phyloP scores from a whole-genome alignment of 768 basidiomycete genomes.

The Lactarius sp. region DNA sequence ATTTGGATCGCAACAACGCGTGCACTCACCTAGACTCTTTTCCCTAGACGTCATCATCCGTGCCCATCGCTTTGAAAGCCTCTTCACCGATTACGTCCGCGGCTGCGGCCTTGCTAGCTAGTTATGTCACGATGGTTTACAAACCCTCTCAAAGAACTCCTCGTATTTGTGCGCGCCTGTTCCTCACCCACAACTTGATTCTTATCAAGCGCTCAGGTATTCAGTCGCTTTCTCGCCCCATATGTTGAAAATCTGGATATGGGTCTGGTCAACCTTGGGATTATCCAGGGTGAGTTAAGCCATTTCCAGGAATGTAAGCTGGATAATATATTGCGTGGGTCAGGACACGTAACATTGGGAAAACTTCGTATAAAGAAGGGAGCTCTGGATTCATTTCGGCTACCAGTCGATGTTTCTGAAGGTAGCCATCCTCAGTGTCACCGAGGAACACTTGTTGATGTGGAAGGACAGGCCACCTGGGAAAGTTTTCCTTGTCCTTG shows the following conservation, averaged over 20 bases:
- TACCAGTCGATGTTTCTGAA: slow-evolving; percentile 93
- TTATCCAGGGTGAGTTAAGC: slow-evolving; percentile 64
- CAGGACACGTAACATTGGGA: slow-evolving; percentile 72
- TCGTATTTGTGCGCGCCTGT: slow-evolving; percentile 59
- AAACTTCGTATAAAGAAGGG: slow-evolving; percentile 88
- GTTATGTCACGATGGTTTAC: slow-evolving; percentile 57
- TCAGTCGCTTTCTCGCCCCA: slow-evolving; percentile 88
- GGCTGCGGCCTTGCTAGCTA: neutral
- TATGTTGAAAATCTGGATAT: slow-evolving; percentile 96
- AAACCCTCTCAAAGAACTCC: slow-evolving; percentile 79
- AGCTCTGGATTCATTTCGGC: slow-evolving; percentile 89
- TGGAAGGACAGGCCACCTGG: slow-evolving; percentile 61
- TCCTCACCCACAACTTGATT: neutral
- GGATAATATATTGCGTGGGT: slow-evolving; percentile 19
- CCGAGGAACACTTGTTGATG: neutral
- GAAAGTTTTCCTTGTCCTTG: slow-evolving; percentile 78
- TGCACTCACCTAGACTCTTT: neutral
- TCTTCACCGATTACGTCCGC: neutral
- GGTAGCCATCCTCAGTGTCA: slow-evolving; percentile 40
- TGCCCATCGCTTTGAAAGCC: neutral
- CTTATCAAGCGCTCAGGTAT: slow-evolving; percentile 44
- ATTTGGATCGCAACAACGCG: neutral
- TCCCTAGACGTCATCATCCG: neutral
- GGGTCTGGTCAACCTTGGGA: slow-evolving; percentile 91
- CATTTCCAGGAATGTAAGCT: neutral